Conservation (phyloP, 176 grass and related monocot species). For the Areca catechu region DNA sequence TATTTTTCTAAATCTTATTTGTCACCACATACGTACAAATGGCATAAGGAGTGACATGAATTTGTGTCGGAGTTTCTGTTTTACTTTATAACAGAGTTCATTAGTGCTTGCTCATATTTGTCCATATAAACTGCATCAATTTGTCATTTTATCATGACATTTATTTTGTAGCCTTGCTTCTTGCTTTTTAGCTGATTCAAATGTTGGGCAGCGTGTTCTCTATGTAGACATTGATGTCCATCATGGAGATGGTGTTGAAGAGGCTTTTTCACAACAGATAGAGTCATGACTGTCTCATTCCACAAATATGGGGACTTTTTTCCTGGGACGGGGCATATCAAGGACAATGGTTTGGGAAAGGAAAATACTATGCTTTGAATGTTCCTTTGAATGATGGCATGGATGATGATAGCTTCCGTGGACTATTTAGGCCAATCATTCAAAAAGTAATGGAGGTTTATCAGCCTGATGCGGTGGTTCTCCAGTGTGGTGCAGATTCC, state of each 20-base stretch:
- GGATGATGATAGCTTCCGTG: conserved; percentile 18
- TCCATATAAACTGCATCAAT: too few species aligned
- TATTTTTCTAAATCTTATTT: too few species aligned
- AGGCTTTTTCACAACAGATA: conserved; percentile 18
- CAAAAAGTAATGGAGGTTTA: conserved; percentile 21
- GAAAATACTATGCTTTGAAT: conserved; percentile 20
- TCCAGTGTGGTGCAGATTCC: conserved; percentile 20
- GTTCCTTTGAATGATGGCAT: conserved; percentile 19
- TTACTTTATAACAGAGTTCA: too few species aligned
- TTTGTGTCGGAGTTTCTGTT: too few species aligned
- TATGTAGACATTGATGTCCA: conserved; percentile 23
- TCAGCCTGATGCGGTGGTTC: conserved; percentile 16
- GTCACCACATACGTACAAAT: too few species aligned
- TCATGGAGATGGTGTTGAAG: conserved; percentile 25
- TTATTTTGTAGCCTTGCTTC: background rate
- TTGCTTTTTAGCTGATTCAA: background rate
- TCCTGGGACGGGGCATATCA: conserved; percentile 22
- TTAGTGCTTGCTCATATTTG: background rate
- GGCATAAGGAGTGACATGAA: too few species aligned
- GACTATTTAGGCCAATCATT: conserved; percentile 12
- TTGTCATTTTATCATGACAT: background rate
- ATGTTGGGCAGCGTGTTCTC: conserved; percentile 6
- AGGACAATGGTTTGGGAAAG: conserved; percentile 16
- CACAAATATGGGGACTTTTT: conserved; percentile 23
- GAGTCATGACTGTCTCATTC: conserved; percentile 23